Evolutionary conservation across 495 filamentous ascomycete species (phyloP), one percentile per base, ranked within the genome.

Genomic region (Xylaria sp.): DNA sequence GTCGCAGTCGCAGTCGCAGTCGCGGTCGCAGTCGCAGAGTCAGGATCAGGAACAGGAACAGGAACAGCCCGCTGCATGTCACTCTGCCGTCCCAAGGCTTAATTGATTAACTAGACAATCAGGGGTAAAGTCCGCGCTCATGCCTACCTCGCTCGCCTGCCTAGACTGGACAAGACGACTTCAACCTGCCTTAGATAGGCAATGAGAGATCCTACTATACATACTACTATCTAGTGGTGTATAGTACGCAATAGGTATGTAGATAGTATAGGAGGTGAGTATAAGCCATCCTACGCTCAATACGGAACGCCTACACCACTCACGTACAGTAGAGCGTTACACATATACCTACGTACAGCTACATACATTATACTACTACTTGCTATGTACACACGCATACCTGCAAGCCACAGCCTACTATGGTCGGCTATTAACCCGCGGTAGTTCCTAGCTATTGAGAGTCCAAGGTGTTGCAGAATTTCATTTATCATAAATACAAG

Each of bases 111-210:
- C 44, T 5, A 9, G 21, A 21, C 12, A 62, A 24, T 55, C 35
- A 55, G 64, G 64, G 64, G 64, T 67, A 55, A 55, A 53, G 19
- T 50, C 62, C 62, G 19, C 19, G 17, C 19, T 52, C 31, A 65
- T 24, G 44, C 62, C 43, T 37, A 24, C 24, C 37, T 59, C 33
- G 57, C 5, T 37, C 33, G 57, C 19, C 43, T 50, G 7, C 35
- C 35, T 21, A 66, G n/a, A 52, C 31, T 21, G 24, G 26, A n/a
- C 29, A 40, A 41, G 26, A 17, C 52, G 26, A 26, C 26, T 26
- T 55, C 52, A 14, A 26, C 26, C 52, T 55, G 31, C 3, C 52
- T 55, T 14, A 55, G 52, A 55, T 55, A 55, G 26, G 52, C 8
- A 55, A 55, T 55, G 52, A 17, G 26, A 55, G 26, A 31, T 55